Base-by-base conservation (phyloP, 306 rosid species). In the Fragaria iinumae region DNA sequence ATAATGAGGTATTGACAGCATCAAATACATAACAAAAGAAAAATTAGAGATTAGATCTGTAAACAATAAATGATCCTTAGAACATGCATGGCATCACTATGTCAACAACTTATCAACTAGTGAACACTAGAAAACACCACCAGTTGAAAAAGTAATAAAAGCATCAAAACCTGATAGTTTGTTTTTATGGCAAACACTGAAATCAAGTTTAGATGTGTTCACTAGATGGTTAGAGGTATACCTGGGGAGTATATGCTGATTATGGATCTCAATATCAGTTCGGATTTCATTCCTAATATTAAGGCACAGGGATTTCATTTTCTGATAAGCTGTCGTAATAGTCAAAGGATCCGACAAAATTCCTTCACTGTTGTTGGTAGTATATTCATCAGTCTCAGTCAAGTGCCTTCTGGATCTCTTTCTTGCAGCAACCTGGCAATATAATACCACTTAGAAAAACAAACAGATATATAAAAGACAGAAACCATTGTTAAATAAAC, bases 241-340 rank as follows among this genome's bases (percentile, higher is more conserved):
- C 99, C 98, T 96, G 39, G 99, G 99, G 70, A 96, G 99, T 75
- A 96, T 88, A 84, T 92, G 90, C 82, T 86, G 92, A 83, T 88
- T 92, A 82, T 91, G 97, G 85, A 96, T 91, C 83, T 92, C 91
- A 78, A 96, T 96, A 81, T 96, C 99, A 48, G 93, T 84, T 63
- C 50, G 67, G 64, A 96, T 89, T 82, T 96, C 99, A 73, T 88
- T 89, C 76, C 90, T 87, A 73, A 96, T 76, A 81, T 91, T 91
- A 52, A 77, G 18, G 80, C 99, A 92, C 57, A 96, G 79, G 47
- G 83, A 71, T 84, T 87, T 92, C 99, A 96, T 96, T 89, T 87
- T 96, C 84, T 87, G 91, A 86, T 92, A 92, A 60, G 99, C 92
- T 67, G 91, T 88, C 13, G 93, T 65, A 80, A 80, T 77, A 8